phyloP scores from a whole-genome alignment of 1,139 yeast genomes.

The Geotrichum bryndzae region DNA sequence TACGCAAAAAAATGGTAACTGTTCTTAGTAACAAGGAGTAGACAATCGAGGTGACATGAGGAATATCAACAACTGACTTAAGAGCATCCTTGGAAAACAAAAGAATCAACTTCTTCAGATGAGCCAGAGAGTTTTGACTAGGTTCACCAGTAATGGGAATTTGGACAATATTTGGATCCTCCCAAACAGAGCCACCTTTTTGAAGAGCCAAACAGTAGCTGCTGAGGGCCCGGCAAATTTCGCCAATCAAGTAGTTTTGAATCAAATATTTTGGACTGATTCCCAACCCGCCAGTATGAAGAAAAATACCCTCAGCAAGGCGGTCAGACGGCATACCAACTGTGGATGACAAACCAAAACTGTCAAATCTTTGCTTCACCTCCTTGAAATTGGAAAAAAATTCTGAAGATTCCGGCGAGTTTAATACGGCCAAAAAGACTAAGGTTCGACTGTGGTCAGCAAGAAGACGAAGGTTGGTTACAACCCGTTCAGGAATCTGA shows the following conservation, averaged over 20 bases:
- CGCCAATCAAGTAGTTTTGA: conserved; percentile 7
- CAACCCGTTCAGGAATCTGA: conserved; percentile 43
- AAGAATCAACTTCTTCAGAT: not conserved
- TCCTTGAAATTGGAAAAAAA: not conserved
- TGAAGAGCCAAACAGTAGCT: not conserved
- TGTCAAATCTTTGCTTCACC: not conserved
- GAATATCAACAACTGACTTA: not conserved
- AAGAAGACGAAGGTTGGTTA: conserved; percentile 13
- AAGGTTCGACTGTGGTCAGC: not conserved
- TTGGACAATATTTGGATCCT: not conserved
- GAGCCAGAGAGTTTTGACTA: not conserved
- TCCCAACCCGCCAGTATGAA: not conserved
- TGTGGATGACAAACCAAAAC: not conserved
- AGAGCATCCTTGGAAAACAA: not conserved
- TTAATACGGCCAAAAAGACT: not conserved
- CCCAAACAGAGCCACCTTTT: not conserved
- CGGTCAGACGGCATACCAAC: not conserved
- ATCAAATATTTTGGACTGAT: not conserved
- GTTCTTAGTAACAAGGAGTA: conserved; percentile 54
- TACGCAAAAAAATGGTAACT: conserved; percentile 61
- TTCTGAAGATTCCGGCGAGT: not conserved
- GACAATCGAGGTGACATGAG: conserved; percentile 25
- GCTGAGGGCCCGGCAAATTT: not conserved
- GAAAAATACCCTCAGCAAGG: not conserved
- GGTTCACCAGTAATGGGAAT: not conserved